phyloP scores from a whole-genome alignment of 2,329 filamentous ascomycete species.

The Fusarium tupiense region DNA sequence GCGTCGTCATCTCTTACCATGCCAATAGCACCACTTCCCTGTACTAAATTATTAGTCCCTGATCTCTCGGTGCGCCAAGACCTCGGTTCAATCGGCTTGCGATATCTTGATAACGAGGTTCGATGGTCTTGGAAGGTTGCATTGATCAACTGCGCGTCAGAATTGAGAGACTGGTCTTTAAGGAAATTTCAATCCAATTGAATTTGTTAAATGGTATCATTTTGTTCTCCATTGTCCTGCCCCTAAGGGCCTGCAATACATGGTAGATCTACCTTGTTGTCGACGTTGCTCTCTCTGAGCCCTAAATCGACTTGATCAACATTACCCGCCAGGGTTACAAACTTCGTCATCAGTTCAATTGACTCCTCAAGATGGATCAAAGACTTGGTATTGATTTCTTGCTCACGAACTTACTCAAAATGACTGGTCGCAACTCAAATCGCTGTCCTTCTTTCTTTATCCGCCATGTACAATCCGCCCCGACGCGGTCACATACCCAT shows the following conservation, averaged over 20 bases:
- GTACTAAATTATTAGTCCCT: background rate
- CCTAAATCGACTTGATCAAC: background rate
- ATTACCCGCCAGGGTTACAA: background rate
- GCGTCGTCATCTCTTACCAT: slow-evolving; percentile 6
- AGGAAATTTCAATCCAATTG: background rate
- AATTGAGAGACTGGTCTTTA: background rate
- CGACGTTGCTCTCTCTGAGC: too few relatives aligned
- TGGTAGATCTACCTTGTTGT: background rate
- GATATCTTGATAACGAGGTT: background rate
- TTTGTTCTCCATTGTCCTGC: background rate
- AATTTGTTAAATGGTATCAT: background rate
- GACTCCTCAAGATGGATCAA: background rate
- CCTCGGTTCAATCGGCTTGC: background rate
- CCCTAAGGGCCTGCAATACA: background rate
- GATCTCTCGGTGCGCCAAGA: background rate
- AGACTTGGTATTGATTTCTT: background rate
- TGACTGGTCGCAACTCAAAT: background rate
- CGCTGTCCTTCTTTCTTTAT: background rate
- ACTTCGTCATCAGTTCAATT: background rate
- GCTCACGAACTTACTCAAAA: background rate
- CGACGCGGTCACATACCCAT: background rate
- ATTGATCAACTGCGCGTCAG: background rate
- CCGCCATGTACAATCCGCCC: background rate
- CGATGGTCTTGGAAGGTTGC: background rate
- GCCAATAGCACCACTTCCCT: background rate